A percentile compares a stretch with the other conserved stretches of the same genome.
Conservation (phyloP, 164 flowering plant species). For the Akebia trifoliata region DNA sequence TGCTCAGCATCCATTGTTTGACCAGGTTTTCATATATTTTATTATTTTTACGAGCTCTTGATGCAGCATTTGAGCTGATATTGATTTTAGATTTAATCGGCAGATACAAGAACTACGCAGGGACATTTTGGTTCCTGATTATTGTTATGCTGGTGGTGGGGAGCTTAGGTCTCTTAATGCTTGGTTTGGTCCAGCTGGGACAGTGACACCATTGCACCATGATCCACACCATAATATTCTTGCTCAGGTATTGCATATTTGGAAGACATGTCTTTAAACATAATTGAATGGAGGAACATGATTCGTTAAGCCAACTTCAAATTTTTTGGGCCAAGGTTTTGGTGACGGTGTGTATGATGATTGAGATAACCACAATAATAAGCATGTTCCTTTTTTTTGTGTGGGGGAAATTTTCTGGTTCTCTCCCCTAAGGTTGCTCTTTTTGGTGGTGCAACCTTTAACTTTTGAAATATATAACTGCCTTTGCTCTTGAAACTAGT, state of each 20-base stretch:
- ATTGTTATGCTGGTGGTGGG: conserved; percentile 87
- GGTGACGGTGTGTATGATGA: no score
- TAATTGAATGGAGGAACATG: no score
- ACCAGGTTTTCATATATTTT: conserved; percentile 50
- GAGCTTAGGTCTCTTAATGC: conserved; percentile 86
- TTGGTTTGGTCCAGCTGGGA: conserved; percentile 98
- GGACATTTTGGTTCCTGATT: conserved; percentile 86
- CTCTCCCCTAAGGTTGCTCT: background rate
- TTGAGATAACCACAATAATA: background rate
- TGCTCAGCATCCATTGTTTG: conserved; percentile 96
- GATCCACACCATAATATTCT: conserved; percentile 98
- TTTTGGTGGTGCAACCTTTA: background rate
- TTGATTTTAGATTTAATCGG: conserved; percentile 9
- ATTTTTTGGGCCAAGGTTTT: no score
- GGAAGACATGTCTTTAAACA: no score
- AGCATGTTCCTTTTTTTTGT: background rate
- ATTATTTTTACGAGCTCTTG: no score
- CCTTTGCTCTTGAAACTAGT: background rate
- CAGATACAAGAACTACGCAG: conserved; percentile 75
- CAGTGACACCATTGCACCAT: conserved; percentile 96
- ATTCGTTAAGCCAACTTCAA: no score
- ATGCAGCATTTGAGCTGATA: background rate
- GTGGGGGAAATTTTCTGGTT: conserved; percentile 1
- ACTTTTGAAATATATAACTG: background rate
- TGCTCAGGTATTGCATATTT: conserved; percentile 65